Evolutionary conservation across 164 flowering plant species (phyloP).

Genomic region (Aristolochia fimbriata): DNA sequence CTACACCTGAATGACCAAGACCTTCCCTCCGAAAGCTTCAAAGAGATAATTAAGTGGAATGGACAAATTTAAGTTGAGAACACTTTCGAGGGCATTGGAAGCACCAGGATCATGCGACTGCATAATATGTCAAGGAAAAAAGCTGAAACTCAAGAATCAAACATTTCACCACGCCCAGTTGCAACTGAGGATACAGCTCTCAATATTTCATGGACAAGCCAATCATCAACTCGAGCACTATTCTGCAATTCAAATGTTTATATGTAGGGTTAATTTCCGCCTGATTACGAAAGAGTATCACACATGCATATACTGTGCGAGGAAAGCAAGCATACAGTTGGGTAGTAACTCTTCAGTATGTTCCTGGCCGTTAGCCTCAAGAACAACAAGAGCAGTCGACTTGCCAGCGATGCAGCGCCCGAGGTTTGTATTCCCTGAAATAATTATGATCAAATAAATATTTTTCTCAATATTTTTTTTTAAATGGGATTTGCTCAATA

Average conservation of each 20-base stretch:
- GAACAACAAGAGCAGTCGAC: slow-evolving; percentile 47
- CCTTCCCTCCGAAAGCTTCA: slow-evolving; percentile 40
- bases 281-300: background rate
- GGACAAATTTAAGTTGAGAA: slow-evolving; percentile 60
- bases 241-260: slow-evolving; percentile 32
- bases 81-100: slow-evolving; percentile 52
- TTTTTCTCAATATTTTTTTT: too few relatives aligned
- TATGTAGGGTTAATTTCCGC: background rate
- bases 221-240: slow-evolving; percentile 58
- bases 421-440: slow-evolving; percentile 58
- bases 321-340: slow-evolving; percentile 39
- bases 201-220: slow-evolving; percentile 62
- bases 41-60: slow-evolving; percentile 73
- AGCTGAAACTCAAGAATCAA: background rate
- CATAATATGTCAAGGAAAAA: slow-evolving; percentile 25
- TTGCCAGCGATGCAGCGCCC: slow-evolving; percentile 55
- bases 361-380: slow-evolving; percentile 41
- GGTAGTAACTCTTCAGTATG: slow-evolving; percentile 61
- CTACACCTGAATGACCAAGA: slow-evolving; percentile 64
- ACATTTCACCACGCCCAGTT: background rate
- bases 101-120: slow-evolving; percentile 86
- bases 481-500: too few relatives aligned
- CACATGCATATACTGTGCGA: background rate
- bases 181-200: slow-evolving; percentile 70
- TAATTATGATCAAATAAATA: background rate